phyloP scores from a whole-genome alignment of 345 rosid genomes.

The Punica granatum region DNA sequence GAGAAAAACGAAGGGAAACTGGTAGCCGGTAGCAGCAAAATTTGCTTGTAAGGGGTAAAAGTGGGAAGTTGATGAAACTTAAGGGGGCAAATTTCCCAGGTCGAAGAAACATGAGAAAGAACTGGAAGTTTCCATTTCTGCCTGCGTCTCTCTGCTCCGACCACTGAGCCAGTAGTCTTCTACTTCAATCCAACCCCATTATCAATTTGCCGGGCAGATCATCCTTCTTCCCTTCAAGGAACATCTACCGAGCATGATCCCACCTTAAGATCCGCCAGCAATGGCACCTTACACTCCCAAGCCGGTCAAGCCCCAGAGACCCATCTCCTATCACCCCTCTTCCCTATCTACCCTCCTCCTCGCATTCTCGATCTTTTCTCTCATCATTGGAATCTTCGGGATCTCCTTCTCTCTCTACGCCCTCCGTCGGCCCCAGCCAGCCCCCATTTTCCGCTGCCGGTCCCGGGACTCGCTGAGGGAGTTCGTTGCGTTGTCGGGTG shows the following conservation, averaged over 20 bases:
- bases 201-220: too few species aligned
- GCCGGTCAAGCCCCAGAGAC: slow-evolving; percentile 36
- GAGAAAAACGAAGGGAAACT: too few species aligned
- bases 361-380: slow-evolving; percentile 42
- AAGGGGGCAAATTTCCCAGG: not conserved
- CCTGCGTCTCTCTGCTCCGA: not conserved
- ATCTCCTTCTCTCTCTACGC: slow-evolving; percentile 47
- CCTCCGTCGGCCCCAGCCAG: slow-evolving; percentile 20
- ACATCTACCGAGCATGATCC: slow-evolving; percentile 8
- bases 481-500: slow-evolving; percentile 23
- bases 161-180: too few species aligned
- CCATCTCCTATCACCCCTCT: slow-evolving; percentile 13
- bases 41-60: not conserved
- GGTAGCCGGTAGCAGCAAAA: too few species aligned
- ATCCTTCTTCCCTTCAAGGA: not conserved
- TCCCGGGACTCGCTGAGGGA: slow-evolving; percentile 51
- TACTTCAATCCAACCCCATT: too few species aligned
- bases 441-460: slow-evolving; percentile 51
- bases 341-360: slow-evolving; percentile 28
- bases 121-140: not conserved
- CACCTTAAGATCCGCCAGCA: slow-evolving; percentile 21
- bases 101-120: not conserved
- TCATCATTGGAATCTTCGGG: slow-evolving; percentile 56
- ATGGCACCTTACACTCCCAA: slow-evolving; percentile 36
- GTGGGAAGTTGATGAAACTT: not conserved